Percentiles rank a stretch among this genome's conserved stretches.
phyloP scores from a whole-genome alignment of 352 stramenopile genomes.

The Pythium dissotocum region DNA sequence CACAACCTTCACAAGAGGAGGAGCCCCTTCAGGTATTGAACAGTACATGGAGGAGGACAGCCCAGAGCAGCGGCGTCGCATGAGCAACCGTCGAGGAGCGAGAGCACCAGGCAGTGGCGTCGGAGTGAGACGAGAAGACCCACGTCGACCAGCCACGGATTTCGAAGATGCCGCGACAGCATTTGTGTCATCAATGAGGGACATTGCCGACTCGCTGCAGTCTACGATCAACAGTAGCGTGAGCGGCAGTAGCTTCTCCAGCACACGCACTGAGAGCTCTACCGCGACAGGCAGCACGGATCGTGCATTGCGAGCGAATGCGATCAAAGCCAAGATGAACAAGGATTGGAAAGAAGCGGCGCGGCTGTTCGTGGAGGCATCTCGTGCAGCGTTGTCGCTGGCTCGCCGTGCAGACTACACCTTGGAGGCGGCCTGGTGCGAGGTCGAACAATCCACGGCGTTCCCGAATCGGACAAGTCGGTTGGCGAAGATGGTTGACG shows the following conservation, averaged over 20 bases:
- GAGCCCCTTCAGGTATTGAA: constrained; percentile 51
- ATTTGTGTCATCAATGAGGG: constrained; percentile 18
- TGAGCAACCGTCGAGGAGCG: constrained; percentile 14
- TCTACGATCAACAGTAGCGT: background rate
- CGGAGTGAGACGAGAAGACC: background rate
- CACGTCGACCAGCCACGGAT: background rate
- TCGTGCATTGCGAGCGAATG: constrained; percentile 53
- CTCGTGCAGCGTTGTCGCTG: constrained; percentile 35
- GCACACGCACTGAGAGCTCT: background rate
- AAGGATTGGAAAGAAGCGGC: constrained; percentile 69
- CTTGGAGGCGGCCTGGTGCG: constrained; percentile 67
- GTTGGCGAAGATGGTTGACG: constrained; percentile 42
- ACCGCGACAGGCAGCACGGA: constrained; percentile 39
- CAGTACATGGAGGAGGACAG: constrained; percentile 39
- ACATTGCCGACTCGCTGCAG: constrained; percentile 23
- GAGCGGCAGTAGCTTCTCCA: background rate
- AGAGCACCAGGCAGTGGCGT: background rate
- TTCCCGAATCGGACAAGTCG: constrained; percentile 44
- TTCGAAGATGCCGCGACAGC: constrained; percentile 22
- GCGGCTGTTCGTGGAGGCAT: constrained; percentile 52
- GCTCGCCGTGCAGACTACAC: constrained; percentile 54
- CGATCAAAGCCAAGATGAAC: constrained; percentile 68
- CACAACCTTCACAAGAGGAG: constrained; percentile 47
- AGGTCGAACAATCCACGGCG: constrained; percentile 48
- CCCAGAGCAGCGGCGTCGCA: constrained; percentile 18